A percentile compares a stretch with the other conserved stretches of the same genome.
These are phyloP conservation scores for Pichia thaimueangensis DNA, from an alignment of 805 yeast species.

Conservation along the genomic window DNA sequence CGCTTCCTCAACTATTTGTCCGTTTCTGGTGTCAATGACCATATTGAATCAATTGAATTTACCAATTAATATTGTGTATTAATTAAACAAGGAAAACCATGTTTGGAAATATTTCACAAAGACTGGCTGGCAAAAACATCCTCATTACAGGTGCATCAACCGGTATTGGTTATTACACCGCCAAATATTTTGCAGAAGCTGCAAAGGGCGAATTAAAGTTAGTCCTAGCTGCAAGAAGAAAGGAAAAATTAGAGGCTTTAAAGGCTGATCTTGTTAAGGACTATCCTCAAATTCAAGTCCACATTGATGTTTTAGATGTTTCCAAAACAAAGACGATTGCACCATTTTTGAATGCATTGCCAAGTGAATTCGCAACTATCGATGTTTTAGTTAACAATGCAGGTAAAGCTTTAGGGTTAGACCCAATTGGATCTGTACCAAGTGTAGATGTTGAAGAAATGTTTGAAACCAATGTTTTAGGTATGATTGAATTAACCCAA, in stretches of 20 bases:
- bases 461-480: constrained; percentile 84
- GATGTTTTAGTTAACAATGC: constrained; percentile 71
- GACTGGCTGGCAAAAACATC: constrained; percentile 72
- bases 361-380: constrained; percentile 46
- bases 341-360: constrained; percentile 38
- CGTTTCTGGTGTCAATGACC: too few relatives aligned
- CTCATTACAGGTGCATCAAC: constrained; percentile 96
- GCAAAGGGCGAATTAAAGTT: constrained; percentile 44
- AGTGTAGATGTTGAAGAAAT: constrained; percentile 62
- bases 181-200: constrained; percentile 71
- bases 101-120: constrained; percentile 57
- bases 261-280: constrained; percentile 30
- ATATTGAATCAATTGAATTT: too few relatives aligned
- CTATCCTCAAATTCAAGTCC: constrained; percentile 32
- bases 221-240: constrained; percentile 48
- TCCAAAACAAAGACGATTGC: constrained; percentile 39
- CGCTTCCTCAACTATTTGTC: too few relatives aligned
- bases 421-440: constrained; percentile 61
- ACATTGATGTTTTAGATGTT: constrained; percentile 33
- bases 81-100: constrained; percentile 4
- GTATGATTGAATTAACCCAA: constrained; percentile 79
- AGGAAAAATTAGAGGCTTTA: constrained; percentile 37
- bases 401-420: constrained; percentile 76
- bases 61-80: too few relatives aligned
- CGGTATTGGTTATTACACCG: constrained; percentile 93